Evolutionary conservation across 805 yeast genomes (phyloP).

Genomic region (Suhomyces sp.): DNA sequence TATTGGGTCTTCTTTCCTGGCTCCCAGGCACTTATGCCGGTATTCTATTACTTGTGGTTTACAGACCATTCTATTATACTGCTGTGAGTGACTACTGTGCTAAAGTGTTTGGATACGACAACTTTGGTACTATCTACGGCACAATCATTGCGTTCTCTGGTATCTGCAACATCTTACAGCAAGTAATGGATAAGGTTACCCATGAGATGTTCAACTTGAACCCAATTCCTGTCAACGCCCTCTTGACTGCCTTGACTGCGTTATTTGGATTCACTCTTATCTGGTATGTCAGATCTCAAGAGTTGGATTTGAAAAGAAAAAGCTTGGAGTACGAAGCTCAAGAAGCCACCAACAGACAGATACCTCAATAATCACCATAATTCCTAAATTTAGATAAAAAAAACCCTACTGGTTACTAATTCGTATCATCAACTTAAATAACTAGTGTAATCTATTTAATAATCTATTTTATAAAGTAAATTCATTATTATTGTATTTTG

Average conservation of each 20-base stretch:
- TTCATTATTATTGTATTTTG: no score
- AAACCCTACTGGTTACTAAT: not conserved
- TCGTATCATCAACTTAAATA: not conserved
- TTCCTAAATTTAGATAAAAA: no score
- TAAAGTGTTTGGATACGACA: conserved; percentile 87
- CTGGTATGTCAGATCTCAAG: conserved; percentile 41
- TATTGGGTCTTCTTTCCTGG: conserved; percentile 63
- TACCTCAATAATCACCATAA: conserved; percentile 35
- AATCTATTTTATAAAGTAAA: not conserved
- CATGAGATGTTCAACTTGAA: conserved; percentile 66
- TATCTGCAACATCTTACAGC: conserved; percentile 70
- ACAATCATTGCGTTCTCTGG: conserved; percentile 81
- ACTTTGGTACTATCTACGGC: conserved; percentile 92
- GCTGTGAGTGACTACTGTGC: conserved; percentile 90
- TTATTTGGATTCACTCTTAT: conserved; percentile 48
- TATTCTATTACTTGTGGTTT: conserved; percentile 68
- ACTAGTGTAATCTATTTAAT: not conserved
- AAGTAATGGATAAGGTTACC: conserved; percentile 64
- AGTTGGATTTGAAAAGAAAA: conserved; percentile 43
- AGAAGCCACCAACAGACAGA: conserved; percentile 46
- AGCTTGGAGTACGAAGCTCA: conserved; percentile 63
- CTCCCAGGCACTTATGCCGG: conserved; percentile 62
- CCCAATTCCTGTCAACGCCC: conserved; percentile 73
- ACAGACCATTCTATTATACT: conserved; percentile 90
- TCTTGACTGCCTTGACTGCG: conserved; percentile 53